phyloP scores from a whole-genome alignment of 768 basidiomycete species.

The Leccinum aurantiacum region DNA sequence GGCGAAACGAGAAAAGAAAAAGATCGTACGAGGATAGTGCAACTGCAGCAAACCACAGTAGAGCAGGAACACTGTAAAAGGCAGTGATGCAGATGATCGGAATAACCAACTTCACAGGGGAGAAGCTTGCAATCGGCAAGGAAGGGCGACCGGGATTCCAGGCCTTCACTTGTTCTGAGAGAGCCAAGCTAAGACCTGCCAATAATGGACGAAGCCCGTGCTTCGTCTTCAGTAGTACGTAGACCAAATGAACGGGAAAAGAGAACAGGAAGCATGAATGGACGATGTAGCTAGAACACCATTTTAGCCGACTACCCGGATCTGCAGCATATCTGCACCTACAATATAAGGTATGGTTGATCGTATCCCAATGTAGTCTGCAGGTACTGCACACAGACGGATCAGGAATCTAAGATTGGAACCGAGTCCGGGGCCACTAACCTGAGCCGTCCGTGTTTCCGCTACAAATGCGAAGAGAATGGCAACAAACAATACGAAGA shows the following conservation, averaged over 20 bases:
- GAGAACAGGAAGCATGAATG: constrained; percentile 79
- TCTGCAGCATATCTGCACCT: constrained; percentile 27
- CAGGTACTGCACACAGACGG: constrained; percentile 57
- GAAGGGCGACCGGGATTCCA: constrained; percentile 10
- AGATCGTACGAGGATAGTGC: constrained; percentile 65
- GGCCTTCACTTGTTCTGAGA: constrained; percentile 34
- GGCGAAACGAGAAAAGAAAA: background rate
- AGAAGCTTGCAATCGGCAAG: constrained; percentile 20
- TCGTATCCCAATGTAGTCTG: constrained; percentile 74
- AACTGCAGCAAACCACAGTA: constrained; percentile 78
- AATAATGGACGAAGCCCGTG: constrained; percentile 50
- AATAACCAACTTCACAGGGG: constrained; percentile 36
- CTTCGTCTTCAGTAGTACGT: constrained; percentile 53
- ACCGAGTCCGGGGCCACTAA: constrained; percentile 29
- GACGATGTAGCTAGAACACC: constrained; percentile 67
- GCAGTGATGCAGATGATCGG: constrained; percentile 23
- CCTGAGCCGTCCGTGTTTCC: constrained; percentile 79
- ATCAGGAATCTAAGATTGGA: constrained; percentile 3
- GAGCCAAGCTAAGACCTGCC: constrained; percentile 49
- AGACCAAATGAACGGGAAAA: constrained; percentile 79
- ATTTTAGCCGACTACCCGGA: constrained; percentile 1
- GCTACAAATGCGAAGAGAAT: constrained; percentile 70
- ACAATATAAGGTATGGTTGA: constrained; percentile 91
- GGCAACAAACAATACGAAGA: constrained; percentile 55
- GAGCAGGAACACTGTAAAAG: constrained; percentile 60